These are phyloP conservation scores for Rehmannia glutinosa DNA, from an alignment of 257 asterid genomes.

Conservation along the genomic window DNA sequence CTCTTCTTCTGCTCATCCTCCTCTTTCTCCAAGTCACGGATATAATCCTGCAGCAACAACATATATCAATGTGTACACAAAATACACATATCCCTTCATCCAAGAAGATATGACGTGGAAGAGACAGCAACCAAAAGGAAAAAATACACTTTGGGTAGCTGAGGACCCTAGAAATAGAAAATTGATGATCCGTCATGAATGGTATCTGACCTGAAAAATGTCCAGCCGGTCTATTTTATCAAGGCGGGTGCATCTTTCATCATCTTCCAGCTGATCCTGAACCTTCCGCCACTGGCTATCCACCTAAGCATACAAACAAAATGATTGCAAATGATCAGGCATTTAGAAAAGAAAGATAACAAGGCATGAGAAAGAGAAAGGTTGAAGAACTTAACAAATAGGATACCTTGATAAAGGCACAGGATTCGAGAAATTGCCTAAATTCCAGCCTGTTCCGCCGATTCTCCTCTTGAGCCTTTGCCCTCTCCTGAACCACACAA, in stretches of 20 bases:
- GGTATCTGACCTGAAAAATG: constrained; percentile 70
- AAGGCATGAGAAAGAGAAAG: neutral
- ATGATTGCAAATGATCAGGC: neutral
- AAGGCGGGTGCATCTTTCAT: constrained; percentile 88
- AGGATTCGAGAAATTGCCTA: constrained; percentile 79
- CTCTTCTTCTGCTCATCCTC: constrained; percentile 87
- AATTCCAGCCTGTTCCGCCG: constrained; percentile 67
- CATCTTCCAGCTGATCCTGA: constrained; percentile 93
- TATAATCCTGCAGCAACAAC: constrained; percentile 64
- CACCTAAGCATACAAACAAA: constrained; percentile 43
- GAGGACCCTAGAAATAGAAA: constrained; percentile 1
- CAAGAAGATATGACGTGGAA: constrained; percentile 6
- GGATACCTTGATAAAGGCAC: constrained; percentile 78
- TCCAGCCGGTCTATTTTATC: constrained; percentile 89
- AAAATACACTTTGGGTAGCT: neutral
- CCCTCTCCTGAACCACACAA: constrained; percentile 65
- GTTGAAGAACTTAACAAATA: constrained; percentile 1
- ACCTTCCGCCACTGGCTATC: constrained; percentile 99
- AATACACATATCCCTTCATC: neutral
- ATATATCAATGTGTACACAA: constrained; percentile 12
- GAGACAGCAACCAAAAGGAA: neutral
- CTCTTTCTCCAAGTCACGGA: constrained; percentile 92
- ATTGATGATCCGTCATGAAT: neutral
- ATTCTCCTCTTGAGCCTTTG: constrained; percentile 87
- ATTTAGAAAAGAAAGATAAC: neutral